Conservation (phyloP, 2,329 filamentous ascomycete species). For the Helicocarpus griseus region DNA sequence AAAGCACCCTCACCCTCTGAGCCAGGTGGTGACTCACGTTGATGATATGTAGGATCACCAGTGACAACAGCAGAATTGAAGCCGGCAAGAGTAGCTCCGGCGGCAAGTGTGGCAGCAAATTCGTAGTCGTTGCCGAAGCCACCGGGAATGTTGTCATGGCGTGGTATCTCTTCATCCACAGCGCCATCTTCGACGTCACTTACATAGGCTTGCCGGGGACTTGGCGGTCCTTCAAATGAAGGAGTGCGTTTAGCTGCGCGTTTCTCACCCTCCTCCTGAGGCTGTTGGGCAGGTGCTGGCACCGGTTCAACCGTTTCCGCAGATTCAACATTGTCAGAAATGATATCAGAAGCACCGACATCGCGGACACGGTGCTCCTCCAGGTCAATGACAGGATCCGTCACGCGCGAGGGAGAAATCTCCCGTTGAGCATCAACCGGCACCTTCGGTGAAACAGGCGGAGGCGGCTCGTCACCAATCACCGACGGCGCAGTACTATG, state of each 20-base stretch:
- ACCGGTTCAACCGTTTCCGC: neutral
- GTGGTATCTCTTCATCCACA: neutral
- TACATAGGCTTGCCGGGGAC: slow-evolving; percentile 8
- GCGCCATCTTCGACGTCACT: slow-evolving; percentile 26
- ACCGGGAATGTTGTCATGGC: slow-evolving; percentile 48
- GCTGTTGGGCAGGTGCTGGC: too few species aligned
- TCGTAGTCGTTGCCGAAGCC: slow-evolving; percentile 58
- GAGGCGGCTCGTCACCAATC: slow-evolving; percentile 15
- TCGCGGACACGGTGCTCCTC: neutral
- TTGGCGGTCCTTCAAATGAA: neutral
- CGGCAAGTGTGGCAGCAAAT: slow-evolving; percentile 60
- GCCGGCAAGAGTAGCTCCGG: slow-evolving; percentile 57
- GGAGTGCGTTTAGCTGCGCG: neutral
- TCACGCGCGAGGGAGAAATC: neutral
- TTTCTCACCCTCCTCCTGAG: neutral
- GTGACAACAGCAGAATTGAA: slow-evolving; percentile 64
- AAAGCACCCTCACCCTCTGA: slow-evolving; percentile 5
- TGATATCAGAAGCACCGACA: neutral
- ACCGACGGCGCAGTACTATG: slow-evolving; percentile 36
- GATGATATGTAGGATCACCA: slow-evolving; percentile 53
- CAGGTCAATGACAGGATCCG: neutral
- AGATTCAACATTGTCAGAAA: neutral
- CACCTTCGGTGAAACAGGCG: neutral
- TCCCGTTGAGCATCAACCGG: neutral
- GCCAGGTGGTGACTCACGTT: slow-evolving; percentile 29